These are phyloP conservation scores for Volvariella surrecta DNA, from an alignment of 1,284 basidiomycete genomes.

Conservation along the genomic window DNA sequence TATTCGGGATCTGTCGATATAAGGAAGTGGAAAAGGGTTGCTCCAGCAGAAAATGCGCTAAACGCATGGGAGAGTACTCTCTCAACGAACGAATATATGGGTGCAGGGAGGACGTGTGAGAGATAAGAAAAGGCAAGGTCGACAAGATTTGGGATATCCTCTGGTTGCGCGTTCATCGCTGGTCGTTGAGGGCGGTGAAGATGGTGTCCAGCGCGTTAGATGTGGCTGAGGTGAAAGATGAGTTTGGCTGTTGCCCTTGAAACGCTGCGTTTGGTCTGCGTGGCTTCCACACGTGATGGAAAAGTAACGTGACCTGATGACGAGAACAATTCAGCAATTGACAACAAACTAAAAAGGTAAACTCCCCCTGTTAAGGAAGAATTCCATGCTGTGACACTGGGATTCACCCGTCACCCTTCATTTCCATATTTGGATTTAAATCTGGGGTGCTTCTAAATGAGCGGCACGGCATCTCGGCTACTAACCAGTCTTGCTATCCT, in stretches of 20 bases:
- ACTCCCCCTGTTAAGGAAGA: not conserved
- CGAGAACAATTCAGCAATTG: no score
- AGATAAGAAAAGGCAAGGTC: constrained; percentile 49
- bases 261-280: not conserved
- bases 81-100: constrained; percentile 42
- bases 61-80: constrained; percentile 45
- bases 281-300: not conserved
- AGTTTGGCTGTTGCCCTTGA: not conserved
- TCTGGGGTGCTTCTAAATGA: constrained; percentile 28
- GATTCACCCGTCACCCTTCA: constrained; percentile 4
- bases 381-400: constrained; percentile 1
- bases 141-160: constrained; percentile 28
- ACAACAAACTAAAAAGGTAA: not conserved
- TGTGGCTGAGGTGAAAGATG: not conserved
- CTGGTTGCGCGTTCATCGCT: not conserved
- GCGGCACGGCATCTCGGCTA: constrained; percentile 10
- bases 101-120: constrained; percentile 42
- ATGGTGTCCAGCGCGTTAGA: not conserved
- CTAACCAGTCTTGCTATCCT: not conserved
- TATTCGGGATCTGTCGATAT: constrained; percentile 41
- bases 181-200: not conserved
- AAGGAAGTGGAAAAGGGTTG: constrained; percentile 37
- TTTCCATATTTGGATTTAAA: constrained; percentile 12
- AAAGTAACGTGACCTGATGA: no score
- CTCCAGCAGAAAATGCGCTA: constrained; percentile 38